These are phyloP conservation scores for Apiospora hydei DNA, from an alignment of 2,329 filamentous ascomycete genomes.

Conservation along the genomic window DNA sequence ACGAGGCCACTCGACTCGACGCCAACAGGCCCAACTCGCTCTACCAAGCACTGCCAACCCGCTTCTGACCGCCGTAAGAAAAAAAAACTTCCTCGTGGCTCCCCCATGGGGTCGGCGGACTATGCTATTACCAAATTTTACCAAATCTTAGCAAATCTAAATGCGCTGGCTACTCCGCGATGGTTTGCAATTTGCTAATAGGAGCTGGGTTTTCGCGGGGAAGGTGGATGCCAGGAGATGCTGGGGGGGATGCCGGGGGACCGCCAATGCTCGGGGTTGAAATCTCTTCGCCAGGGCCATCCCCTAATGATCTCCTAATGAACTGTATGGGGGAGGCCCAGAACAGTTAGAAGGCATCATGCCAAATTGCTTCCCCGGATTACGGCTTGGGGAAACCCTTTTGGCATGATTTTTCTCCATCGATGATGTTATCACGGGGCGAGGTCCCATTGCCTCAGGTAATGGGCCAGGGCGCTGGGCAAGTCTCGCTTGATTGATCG, in stretches of 20 bases:
- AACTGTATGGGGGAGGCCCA: constrained; percentile 8
- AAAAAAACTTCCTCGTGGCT: not conserved
- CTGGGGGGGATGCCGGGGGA: not conserved
- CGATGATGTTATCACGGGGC: constrained; percentile 11
- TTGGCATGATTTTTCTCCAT: constrained; percentile 12
- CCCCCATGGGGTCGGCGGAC: not conserved
- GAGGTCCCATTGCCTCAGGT: constrained; percentile 8
- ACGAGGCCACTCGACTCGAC: constrained; percentile 23
- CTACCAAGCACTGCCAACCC: constrained; percentile 10
- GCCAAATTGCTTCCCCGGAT: constrained; percentile 17
- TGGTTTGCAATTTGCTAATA: constrained; percentile 18
- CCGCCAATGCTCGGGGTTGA: constrained; percentile 2
- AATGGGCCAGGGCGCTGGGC: constrained; percentile 3
- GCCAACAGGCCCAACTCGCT: constrained; percentile 9
- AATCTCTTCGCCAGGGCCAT: constrained; percentile 13
- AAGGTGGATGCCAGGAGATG: constrained; percentile 14
- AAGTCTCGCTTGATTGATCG: constrained; percentile 2
- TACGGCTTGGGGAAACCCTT: constrained; percentile 13
- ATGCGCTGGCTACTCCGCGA: constrained; percentile 18
- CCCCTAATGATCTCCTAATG: constrained; percentile 2
- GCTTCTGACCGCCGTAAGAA: constrained; percentile 17
- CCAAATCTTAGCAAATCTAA: constrained; percentile 17
- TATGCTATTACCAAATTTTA: constrained; percentile 23
- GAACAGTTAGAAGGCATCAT: not conserved
- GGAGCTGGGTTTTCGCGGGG: constrained; percentile 13